These are phyloP conservation scores for Tuber microsphaerosporum DNA, from an alignment of 495 filamentous ascomycete genomes.

Conservation along the genomic window DNA sequence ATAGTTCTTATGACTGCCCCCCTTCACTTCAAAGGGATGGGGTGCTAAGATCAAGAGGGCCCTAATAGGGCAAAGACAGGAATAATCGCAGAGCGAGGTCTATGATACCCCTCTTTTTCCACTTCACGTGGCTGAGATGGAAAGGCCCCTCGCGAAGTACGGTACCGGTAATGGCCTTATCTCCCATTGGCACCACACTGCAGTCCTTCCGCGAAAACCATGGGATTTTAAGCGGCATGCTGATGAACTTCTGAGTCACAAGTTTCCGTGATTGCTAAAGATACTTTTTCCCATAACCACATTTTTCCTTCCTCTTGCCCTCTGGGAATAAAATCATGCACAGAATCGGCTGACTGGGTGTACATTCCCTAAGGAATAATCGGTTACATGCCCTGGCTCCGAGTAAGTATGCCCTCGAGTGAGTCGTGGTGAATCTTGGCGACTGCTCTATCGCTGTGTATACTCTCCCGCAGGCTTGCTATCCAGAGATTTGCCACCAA, in stretches of 20 bases:
- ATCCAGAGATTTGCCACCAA: background rate
- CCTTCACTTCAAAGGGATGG: background rate
- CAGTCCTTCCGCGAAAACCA: background rate
- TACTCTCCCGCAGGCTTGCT: background rate
- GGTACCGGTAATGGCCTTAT: background rate
- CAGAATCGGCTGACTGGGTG: background rate
- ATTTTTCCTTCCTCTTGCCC: background rate
- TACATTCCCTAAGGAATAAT: background rate
- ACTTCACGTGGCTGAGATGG: background rate
- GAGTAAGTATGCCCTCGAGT: background rate
- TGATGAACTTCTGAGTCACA: background rate
- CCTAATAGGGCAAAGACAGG: background rate
- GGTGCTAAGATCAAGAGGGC: background rate
- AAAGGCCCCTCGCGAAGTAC: background rate
- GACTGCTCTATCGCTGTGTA: background rate
- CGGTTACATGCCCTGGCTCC: background rate
- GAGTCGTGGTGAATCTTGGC: background rate
- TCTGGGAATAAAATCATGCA: background rate
- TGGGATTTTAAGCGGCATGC: background rate
- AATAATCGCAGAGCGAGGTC: background rate
- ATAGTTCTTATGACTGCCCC: background rate
- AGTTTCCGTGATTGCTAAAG: background rate
- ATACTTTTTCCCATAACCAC: background rate
- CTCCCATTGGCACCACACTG: background rate
- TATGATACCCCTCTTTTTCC: background rate